Conservation (phyloP, 805 yeast species). For the Saturnispora besseyi region DNA sequence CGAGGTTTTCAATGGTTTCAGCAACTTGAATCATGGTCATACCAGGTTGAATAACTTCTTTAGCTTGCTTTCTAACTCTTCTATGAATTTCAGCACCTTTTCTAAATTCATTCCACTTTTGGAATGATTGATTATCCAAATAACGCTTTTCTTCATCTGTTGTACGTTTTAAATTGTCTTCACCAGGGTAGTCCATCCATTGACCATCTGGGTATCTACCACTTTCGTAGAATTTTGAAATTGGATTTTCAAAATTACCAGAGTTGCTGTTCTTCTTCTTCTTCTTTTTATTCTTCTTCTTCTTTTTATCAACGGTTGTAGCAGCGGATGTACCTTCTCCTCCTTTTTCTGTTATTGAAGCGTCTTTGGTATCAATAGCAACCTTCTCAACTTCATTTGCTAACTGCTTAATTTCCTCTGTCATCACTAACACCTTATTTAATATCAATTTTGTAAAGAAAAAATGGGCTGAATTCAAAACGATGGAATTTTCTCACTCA, state of each 20-base stretch:
- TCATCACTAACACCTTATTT: background rate
- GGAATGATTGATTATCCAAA: constrained; percentile 53
- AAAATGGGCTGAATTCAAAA: background rate
- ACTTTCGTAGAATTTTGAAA: constrained; percentile 60
- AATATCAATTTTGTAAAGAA: background rate
- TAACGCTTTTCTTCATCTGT: constrained; percentile 84
- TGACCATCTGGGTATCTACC: constrained; percentile 80
- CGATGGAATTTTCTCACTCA: background rate
- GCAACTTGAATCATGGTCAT: constrained; percentile 88
- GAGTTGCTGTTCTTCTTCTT: constrained; percentile 48
- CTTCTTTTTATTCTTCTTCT: constrained; percentile 48
- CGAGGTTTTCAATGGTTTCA: constrained; percentile 77
- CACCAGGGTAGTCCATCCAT: constrained; percentile 63
- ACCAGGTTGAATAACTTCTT: constrained; percentile 72
- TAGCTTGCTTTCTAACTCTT: constrained; percentile 76
- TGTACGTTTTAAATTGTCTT: constrained; percentile 61
- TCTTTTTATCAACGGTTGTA: background rate
- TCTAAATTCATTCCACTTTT: constrained; percentile 79
- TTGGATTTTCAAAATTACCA: constrained; percentile 37
- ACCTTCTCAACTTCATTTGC: background rate
- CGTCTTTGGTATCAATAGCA: background rate
- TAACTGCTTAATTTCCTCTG: background rate
- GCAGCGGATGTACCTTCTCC: background rate
- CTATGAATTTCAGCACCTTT: constrained; percentile 96
- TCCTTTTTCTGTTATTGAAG: background rate